Evolutionary conservation across 306 rosid species (phyloP), one percentile per base, ranked within the genome.

Genomic region (Malus asiatica): DNA sequence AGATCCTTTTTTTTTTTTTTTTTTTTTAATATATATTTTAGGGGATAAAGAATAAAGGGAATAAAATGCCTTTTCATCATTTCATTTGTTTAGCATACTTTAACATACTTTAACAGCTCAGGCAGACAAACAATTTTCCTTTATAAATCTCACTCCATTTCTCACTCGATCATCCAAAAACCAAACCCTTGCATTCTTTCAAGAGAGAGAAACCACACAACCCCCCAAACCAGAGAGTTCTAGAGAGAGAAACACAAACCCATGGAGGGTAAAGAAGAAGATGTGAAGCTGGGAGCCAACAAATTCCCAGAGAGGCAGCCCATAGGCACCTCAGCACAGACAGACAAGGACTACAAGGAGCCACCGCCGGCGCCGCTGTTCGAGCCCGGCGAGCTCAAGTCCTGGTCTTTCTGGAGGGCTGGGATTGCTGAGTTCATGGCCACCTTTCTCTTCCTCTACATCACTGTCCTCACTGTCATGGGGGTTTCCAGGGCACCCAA

Each of bases 391-490:
- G 88, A 85, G 86, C 80, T 82, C 19, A 30, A 70, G 22, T 85
- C 88, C 22, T 85, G 86, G 88, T 82, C 84, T 14, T 85, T 84
- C 35, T 84, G 78, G 83, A 78, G 85, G 23, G 87, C 85, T 30
- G 87, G 85, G 29, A 81, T 84, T 48, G 86, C 88, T 3, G 88
- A 85, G 86, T 79, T 85, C 53, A 79, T 82, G 2, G 88, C 88
- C 19, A 82, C 88, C 62, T 79, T 85, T 71, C 68, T 85, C 53
- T 85, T 85, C 66, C 84, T 85, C 2, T 85, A 85, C 86, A 79
- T 85, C 70, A 82, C 88, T 51, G 20, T 85, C 19, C 72, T 85
- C 77, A 85, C 88, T 66, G 82, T 82, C 18, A 85, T 85, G 88
- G 86, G 86, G 19, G 74, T 68, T 23, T 15, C 33, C 0, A 81